Evolutionary conservation across 441 rosid species (phyloP).

Genomic region (Hura crepitans): DNA sequence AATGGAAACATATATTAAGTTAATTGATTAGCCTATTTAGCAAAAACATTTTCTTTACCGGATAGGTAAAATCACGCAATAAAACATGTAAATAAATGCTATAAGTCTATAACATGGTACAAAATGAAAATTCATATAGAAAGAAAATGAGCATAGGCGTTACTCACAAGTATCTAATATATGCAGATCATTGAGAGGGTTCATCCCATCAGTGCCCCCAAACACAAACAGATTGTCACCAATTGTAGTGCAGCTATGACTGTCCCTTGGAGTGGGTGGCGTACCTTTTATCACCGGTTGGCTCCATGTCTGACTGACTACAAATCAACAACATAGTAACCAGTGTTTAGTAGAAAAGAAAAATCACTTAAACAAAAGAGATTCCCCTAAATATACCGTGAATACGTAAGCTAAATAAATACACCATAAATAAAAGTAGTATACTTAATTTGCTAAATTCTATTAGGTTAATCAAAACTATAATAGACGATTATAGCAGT

Average conservation of each 20-base stretch:
- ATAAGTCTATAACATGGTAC: background rate
- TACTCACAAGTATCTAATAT: slow-evolving; percentile 79
- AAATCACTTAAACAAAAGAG: slow-evolving; percentile 7
- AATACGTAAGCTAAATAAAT: slow-evolving; percentile 16
- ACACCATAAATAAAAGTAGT: background rate
- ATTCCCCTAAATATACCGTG: background rate
- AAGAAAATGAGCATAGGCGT: slow-evolving; percentile 4
- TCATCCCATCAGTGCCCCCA: slow-evolving; percentile 91
- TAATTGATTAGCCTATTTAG: background rate
- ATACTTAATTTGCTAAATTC: slow-evolving; percentile 1
- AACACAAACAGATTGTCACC: slow-evolving; percentile 70
- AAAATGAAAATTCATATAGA: slow-evolving; percentile 2
- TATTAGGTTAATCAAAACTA: background rate
- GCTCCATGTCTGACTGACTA: slow-evolving; percentile 80
- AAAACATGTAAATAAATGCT: background rate
- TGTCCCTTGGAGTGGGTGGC: slow-evolving; percentile 83
- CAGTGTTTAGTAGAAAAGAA: background rate
- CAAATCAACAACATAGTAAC: slow-evolving; percentile 26
- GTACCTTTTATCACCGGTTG: slow-evolving; percentile 67
- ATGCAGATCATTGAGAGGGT: slow-evolving; percentile 74
- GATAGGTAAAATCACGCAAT: background rate
- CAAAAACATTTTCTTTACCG: slow-evolving; percentile 1
- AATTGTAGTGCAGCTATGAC: slow-evolving; percentile 78
- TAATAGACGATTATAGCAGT: background rate
- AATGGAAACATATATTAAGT: background rate